phyloP scores from a whole-genome alignment of 352 stramenopile species.

The Poterioochromonas sp. region DNA sequence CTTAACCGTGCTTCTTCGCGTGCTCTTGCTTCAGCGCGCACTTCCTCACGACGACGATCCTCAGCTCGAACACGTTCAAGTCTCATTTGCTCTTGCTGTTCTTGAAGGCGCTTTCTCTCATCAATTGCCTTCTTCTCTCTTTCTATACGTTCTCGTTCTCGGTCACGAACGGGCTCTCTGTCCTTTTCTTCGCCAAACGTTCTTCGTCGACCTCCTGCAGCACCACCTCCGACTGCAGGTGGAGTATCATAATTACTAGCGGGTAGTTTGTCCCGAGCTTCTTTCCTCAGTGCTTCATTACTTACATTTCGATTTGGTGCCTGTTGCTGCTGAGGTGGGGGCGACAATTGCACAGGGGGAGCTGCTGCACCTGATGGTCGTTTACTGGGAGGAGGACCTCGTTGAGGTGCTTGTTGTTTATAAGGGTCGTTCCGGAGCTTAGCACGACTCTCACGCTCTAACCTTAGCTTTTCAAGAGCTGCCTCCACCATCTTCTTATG shows the following conservation, averaged over 20 bases:
- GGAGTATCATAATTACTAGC: background rate
- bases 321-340: no score
- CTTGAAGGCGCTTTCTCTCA: background rate
- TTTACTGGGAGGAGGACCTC: background rate
- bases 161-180: background rate
- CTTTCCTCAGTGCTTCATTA: background rate
- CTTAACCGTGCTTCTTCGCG: background rate
- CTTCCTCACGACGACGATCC: background rate
- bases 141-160: background rate
- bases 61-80: background rate
- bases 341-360: background rate
- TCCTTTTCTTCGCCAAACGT: background rate
- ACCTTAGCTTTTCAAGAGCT: slow-evolving; percentile 47
- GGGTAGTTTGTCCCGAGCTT: background rate
- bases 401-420: background rate
- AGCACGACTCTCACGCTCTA: slow-evolving; percentile 41
- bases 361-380: background rate
- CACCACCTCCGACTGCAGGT: slow-evolving; percentile 32
- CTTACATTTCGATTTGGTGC: no score
- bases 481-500: slow-evolving; percentile 47
- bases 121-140: background rate
- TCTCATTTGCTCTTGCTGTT: slow-evolving; percentile 22
- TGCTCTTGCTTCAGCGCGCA: background rate
- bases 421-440: background rate
- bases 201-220: slow-evolving; percentile 18